Base-by-base conservation (phyloP, 257 asterid species). In the Plantago ovata region DNA sequence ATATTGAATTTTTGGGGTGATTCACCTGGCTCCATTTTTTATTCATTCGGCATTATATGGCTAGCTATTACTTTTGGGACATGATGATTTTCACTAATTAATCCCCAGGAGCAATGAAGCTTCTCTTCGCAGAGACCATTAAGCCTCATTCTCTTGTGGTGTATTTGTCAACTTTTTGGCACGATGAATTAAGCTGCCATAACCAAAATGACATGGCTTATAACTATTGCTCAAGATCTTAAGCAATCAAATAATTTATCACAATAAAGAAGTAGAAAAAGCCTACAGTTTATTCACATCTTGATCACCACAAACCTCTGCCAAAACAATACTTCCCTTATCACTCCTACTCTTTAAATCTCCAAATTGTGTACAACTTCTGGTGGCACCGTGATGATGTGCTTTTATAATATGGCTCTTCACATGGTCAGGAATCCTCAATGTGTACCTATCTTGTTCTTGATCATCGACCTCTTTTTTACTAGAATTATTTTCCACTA, bases 341-440 rank as follows among this genome's bases (percentile, higher is more conserved):
- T 33, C 57, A 24, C 23, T 44, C 42, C 62, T 66, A 59, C 52
- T 61, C 39, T 51, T 75, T 42, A 50, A 79, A 32, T 83, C 88
- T 53, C 83, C 94, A 46, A 84, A 84, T 10, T 59, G 41, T 0
- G 78, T 72, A 67, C 95, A 88, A 72, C 96, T 85, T 63, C 68
- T 75, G 63, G 79, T 81, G 39, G 75, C 56, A 50, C 14, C 52
- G 56, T 70, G 73, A 60, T 83, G 95, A 60, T 83, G 95, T 1
- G 90, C 84, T 42, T 55, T 76, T 0, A 83, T 63, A 40, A 88
- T 72, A 10, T 73, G 66, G 19, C 75, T 72, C 58, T 74, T 79
- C 56, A 88, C 89, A 24, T 85, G 75, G 32, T 79, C 80, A 0
- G 96, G 96, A 68, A 88, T 72, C 58, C 73, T 84, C 68, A 90